Percentiles rank a stretch among this genome's conserved stretches.
These are phyloP conservation scores for Glycine tomentella DNA, from an alignment of 306 rosid species.

Conservation along the genomic window DNA sequence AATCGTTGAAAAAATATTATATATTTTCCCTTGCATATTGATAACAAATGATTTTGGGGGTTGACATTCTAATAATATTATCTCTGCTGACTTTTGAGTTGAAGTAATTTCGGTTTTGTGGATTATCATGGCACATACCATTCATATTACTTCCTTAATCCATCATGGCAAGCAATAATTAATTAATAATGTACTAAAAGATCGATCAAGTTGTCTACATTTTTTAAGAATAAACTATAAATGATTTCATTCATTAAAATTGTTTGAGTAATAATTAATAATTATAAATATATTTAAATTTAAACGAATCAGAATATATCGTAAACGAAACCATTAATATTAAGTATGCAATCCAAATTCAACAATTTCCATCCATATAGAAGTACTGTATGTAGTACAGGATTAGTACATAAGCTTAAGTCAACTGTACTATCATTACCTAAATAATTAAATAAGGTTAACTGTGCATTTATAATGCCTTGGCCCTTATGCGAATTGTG, in stretches of 20 bases:
- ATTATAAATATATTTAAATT: neutral
- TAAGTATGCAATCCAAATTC: too few relatives aligned
- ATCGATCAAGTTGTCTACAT: neutral
- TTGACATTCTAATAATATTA: neutral
- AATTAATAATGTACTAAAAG: too few relatives aligned
- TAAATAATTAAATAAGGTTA: too few relatives aligned
- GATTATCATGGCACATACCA: neutral
- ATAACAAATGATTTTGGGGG: neutral
- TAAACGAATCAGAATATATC: neutral
- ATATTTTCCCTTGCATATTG: too few relatives aligned
- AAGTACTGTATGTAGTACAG: neutral
- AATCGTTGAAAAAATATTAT: too few relatives aligned
- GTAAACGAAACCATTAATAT: too few relatives aligned
- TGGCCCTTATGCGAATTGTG: too few relatives aligned
- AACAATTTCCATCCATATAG: too few relatives aligned
- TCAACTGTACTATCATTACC: neutral
- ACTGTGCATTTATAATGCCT: too few relatives aligned
- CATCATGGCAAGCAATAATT: neutral
- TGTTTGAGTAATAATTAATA: neutral
- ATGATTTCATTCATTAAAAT: neutral
- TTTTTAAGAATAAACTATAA: neutral
- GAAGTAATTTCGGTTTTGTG: neutral
- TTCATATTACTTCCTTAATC: neutral
- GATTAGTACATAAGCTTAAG: neutral
- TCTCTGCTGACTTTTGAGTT: neutral